Conservation (phyloP, 805 yeast genomes). For the Nakazawaea wickerhamii region DNA sequence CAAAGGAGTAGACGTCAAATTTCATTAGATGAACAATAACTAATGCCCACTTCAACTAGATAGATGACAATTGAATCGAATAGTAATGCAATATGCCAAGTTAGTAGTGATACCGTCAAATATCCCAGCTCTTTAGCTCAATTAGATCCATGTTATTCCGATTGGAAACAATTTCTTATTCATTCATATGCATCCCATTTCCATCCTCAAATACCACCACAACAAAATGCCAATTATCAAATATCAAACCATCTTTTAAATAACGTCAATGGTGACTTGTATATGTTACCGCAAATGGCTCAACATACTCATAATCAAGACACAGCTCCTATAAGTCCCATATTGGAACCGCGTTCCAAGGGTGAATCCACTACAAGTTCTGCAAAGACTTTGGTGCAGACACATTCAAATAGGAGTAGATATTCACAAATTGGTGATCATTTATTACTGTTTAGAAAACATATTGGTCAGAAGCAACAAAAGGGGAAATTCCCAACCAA, state of each 20-base stretch:
- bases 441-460: neutral
- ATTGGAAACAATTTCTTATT: conserved; percentile 4
- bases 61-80: neutral
- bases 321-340: neutral
- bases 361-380: neutral
- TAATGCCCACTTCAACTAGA: neutral
- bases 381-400: neutral
- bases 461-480: neutral
- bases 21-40: too few species aligned
- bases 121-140: conserved; percentile 1
- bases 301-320: neutral
- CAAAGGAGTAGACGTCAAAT: too few species aligned
- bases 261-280: conserved; percentile 5
- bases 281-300: neutral
- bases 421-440: conserved; percentile 3
- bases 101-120: neutral
- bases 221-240: conserved; percentile 4
- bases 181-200: conserved; percentile 3
- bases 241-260: conserved; percentile 4
- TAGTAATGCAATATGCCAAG: too few species aligned
- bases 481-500: neutral
- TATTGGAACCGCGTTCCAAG: neutral
- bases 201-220: neutral
- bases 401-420: neutral
- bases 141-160: conserved; percentile 4